Conservation (phyloP, 306 rosid genomes). For the Cucurbita maxima region DNA sequence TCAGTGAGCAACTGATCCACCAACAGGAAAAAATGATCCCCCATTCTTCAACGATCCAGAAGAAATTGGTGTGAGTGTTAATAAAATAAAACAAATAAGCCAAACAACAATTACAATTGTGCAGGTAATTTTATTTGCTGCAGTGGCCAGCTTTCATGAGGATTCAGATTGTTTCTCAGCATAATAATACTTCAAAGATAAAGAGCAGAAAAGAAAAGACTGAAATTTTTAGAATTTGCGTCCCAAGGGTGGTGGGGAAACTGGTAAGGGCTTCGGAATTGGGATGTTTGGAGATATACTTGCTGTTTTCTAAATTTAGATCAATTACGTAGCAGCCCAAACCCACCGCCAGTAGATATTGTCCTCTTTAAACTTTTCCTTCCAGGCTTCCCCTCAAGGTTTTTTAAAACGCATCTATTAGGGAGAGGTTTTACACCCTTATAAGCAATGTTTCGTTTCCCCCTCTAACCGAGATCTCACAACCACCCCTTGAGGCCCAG, state of each 20-base stretch:
- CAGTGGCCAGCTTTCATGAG: background rate
- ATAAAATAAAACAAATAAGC: background rate
- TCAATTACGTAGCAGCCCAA: too few relatives aligned
- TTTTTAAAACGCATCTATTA: too few relatives aligned
- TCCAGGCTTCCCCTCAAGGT: too few relatives aligned
- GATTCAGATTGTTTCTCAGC: background rate
- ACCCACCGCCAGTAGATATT: too few relatives aligned
- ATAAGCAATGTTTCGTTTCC: too few relatives aligned
- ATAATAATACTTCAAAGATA: background rate
- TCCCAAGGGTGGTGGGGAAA: background rate
- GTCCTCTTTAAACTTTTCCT: too few relatives aligned
- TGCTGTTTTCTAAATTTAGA: background rate
- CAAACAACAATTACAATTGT: background rate
- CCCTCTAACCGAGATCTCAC: too few relatives aligned
- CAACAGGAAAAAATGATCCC: slow-evolving; percentile 27
- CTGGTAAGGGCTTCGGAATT: background rate
- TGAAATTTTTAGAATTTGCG: background rate
- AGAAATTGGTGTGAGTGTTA: background rate
- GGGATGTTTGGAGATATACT: background rate
- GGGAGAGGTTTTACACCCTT: too few relatives aligned
- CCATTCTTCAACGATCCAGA: slow-evolving; percentile 19
- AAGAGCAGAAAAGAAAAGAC: background rate
- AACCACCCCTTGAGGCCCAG: too few relatives aligned
- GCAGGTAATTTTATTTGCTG: background rate
- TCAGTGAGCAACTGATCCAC: slow-evolving; percentile 26